Conservation (phyloP, 495 filamentous ascomycete species). For the Talaromyces wortmannii region DNA sequence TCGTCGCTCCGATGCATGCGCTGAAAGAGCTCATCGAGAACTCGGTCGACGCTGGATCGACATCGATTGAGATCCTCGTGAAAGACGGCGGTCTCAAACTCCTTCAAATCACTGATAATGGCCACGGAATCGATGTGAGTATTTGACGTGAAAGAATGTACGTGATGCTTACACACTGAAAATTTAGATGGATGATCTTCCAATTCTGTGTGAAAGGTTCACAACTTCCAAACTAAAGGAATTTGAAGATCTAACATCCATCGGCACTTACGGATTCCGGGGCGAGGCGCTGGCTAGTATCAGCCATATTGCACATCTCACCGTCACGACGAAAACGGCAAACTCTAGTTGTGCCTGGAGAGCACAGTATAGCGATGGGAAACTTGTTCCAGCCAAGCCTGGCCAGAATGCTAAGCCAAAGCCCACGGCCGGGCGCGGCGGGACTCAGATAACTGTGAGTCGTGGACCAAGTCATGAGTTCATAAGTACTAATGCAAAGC, state of each 20-base stretch:
- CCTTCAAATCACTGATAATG: conserved; percentile 97
- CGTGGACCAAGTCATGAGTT: neutral
- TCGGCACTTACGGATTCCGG: conserved; percentile 94
- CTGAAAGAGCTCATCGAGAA: conserved; percentile 98
- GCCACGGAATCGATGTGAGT: conserved; percentile 86
- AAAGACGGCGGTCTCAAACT: conserved; percentile 97
- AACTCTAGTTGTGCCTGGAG: conserved; percentile 86
- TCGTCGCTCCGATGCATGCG: conserved; percentile 94
- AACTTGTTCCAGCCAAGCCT: conserved; percentile 80
- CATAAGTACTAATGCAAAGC: conserved; percentile 3
- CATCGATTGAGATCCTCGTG: conserved; percentile 81
- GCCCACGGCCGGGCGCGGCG: conserved; percentile 81
- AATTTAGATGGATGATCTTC: conserved; percentile 73
- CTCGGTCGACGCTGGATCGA: conserved; percentile 92
- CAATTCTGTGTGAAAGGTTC: conserved; percentile 93
- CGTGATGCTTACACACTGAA: too few species aligned
- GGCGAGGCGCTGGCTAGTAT: conserved; percentile 97
- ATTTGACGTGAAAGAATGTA: too few species aligned
- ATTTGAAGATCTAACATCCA: conserved; percentile 89
- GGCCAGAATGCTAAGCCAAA: conserved; percentile 86
- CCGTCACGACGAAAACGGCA: conserved; percentile 88
- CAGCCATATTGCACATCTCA: conserved; percentile 95
- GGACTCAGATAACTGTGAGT: conserved; percentile 86
- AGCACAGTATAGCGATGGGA: conserved; percentile 81
- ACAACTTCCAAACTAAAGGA: conserved; percentile 94